Base-by-base conservation (phyloP, 306 rosid species). In the Abrus pulchellus region DNA sequence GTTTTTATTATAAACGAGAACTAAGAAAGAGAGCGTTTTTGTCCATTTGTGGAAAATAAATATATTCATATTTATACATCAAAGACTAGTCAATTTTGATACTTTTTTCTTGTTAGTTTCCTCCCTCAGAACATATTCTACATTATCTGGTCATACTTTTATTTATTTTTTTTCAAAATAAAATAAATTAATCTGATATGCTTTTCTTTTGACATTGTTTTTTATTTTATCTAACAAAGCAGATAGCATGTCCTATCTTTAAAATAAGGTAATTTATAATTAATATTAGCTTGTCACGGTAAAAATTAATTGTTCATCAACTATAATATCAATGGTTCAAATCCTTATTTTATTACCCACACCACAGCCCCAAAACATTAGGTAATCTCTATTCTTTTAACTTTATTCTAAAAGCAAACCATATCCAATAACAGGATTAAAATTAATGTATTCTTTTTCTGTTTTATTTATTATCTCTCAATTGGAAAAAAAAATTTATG, bases 51-150 rank as follows among this genome's bases (percentile, higher is more conserved):
- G 47, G 13, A 70, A 50, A 70, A n/a, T 14, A 50, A 32, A 13
- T 12, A 4, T 13, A 14, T 49, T 50, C 3, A 12, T 52, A 30
- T 53, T 36, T 44, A 29, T 7, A 4, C 5, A 71, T 8, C 5
- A 14, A 52, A 59, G 49, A 53, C 20, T 52, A 1, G 64, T 72
- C 76, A 33, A 72, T 72, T 72, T 13, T 34, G 49, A 34, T 29
- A 36, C 64, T 8, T 72, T 47, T 70, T 9, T 8, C 28, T 49
- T 68, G 43, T 12, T 45, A 28, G 9, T 11, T 68, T 33, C 5
- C 7, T 3, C 59, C 7, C 59, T 48, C 59, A 28, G 11, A 36
- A 27, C 30, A 36, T 68, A 10, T 29, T 47, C 47, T 9, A 20
- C 0, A 3, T 61, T 3, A 2, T 49, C 1, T 50, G n/a, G 30